Conservation (phyloP, 2,329 filamentous ascomycete species). For the Hyphodiscus sp. region DNA sequence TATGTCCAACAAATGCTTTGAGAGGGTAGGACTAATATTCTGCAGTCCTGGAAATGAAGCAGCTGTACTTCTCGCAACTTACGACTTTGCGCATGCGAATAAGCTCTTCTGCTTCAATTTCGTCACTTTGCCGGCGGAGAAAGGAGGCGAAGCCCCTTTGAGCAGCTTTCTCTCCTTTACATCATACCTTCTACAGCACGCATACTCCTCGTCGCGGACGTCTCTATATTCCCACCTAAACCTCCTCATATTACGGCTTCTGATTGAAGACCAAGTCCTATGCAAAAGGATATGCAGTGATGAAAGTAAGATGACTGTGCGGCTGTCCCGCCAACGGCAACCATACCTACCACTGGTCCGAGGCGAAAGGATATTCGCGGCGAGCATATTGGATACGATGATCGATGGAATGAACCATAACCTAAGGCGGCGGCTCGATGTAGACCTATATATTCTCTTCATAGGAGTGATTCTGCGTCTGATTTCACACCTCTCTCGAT, state of each 20-base stretch:
- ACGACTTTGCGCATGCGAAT: slow-evolving; percentile 91
- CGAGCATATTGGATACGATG: slow-evolving; percentile 77
- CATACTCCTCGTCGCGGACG: slow-evolving; percentile 72
- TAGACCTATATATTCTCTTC: slow-evolving; percentile 74
- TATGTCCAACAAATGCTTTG: slow-evolving; percentile 40
- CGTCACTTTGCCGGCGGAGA: slow-evolving; percentile 57
- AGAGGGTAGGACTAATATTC: slow-evolving; percentile 17
- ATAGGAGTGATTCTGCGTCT: slow-evolving; percentile 77
- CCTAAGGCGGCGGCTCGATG: slow-evolving; percentile 75
- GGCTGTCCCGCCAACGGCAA: slow-evolving; percentile 82
- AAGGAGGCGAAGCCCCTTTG: slow-evolving; percentile 66
- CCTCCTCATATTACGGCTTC: slow-evolving; percentile 75
- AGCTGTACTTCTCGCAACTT: slow-evolving; percentile 74
- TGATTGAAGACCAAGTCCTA: slow-evolving; percentile 77
- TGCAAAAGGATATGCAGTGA: slow-evolving; percentile 81
- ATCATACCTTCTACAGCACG: slow-evolving; percentile 91
- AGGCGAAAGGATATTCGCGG: slow-evolving; percentile 66
- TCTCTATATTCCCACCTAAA: slow-evolving; percentile 80
- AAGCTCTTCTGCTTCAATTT: slow-evolving; percentile 90
- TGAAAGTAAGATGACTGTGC: slow-evolving; percentile 65
- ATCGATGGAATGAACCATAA: slow-evolving; percentile 94
- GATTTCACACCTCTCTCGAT: slow-evolving; percentile 76
- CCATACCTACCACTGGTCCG: slow-evolving; percentile 74
- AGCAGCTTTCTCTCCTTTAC: slow-evolving; percentile 78
- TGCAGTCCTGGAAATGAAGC: slow-evolving; percentile 71